Evolutionary conservation across 2,329 filamentous ascomycete genomes (phyloP), one percentile per base, ranked within the genome.

Genomic region (Scorias spongiosa): DNA sequence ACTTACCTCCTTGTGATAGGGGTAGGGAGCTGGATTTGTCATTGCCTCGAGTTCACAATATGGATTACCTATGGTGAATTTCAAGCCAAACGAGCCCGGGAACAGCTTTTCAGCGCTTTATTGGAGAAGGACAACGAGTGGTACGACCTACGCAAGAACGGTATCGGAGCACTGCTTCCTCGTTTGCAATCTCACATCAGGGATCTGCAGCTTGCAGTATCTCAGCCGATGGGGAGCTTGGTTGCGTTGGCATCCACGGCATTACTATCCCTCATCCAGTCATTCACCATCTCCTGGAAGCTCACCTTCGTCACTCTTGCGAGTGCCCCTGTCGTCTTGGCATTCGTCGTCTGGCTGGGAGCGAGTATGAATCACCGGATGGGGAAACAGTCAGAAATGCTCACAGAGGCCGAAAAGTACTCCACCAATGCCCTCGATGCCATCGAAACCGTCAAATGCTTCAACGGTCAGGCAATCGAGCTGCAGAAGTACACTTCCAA

Each of bases 361-460:
- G 66, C 67, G 2, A 70, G 67, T 32, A 69, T 91, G 30, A 74
- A 81, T 29, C 65, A 72, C 2, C 78, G 78, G 10, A 79, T 89
- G n/a, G 69, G 75, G 48, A 66, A 66, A 2, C 87, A 95, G 54
- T 79, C 82, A 45, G 62, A 63, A 1, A 73, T 80, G 44, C 71
- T 94, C 1, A 75, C 75, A 2, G 65, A 71, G 40, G 84, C 85
- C 0, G 80, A 86, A 0, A 89, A 85, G 54, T 69, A 78, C 44
- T 74, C 79, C 1, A 78, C 76, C 9, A 81, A 77, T 10, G 78
- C 84, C 0, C 72, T 93, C 9, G 68, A 70, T 1, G 78, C 76
- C 2, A 89, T 95, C 34, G 85, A 93, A 48, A 75, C 84, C 0
- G 85, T 96, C 56, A 95, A 95, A 59, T 80, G 78, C 42, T 88